Evolutionary conservation across 83 land plant species (phyloP).

Genomic region (Picea mariana): DNA sequence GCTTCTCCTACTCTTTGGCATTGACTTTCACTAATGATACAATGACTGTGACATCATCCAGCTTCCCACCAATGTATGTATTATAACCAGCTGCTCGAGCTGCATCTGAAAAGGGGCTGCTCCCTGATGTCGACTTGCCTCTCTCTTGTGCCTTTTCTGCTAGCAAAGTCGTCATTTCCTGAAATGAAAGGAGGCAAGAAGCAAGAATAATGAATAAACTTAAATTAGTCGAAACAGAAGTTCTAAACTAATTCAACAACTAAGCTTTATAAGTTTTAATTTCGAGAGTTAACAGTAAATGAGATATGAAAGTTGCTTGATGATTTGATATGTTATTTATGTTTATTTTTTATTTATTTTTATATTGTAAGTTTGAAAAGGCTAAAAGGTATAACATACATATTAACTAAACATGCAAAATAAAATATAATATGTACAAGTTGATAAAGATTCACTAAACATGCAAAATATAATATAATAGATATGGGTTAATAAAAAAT

Average conservation of each 20-base stretch:
- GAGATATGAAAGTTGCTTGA: no score
- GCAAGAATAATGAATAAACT: not conserved
- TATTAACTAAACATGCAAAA: no score
- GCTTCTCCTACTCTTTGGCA: not conserved
- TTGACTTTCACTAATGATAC: conserved; percentile 45
- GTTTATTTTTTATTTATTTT: no score
- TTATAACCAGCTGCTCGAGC: conserved; percentile 57
- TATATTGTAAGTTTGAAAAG: no score
- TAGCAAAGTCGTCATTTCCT: conserved; percentile 57
- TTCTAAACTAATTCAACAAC: not conserved
- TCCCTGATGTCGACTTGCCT: conserved; percentile 43
- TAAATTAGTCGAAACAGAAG: not conserved
- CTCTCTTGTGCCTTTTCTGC: conserved; percentile 50
- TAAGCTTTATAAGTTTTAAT: not conserved
- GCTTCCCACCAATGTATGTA: conserved; percentile 54
- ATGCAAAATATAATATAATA: no score
- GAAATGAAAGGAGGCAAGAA: not conserved
- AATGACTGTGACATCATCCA: conserved; percentile 57
- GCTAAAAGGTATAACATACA: no score
- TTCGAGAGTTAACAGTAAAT: not conserved
- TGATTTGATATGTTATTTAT: no score
- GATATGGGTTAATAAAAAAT: no score
- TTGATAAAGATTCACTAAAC: no score
- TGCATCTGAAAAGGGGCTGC: conserved; percentile 59
- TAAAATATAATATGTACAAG: no score